Percentiles rank a stretch among this genome's conserved stretches.
These are phyloP conservation scores for Porodaedalea pini DNA, from an alignment of 1,284 basidiomycete species.

Conservation along the genomic window DNA sequence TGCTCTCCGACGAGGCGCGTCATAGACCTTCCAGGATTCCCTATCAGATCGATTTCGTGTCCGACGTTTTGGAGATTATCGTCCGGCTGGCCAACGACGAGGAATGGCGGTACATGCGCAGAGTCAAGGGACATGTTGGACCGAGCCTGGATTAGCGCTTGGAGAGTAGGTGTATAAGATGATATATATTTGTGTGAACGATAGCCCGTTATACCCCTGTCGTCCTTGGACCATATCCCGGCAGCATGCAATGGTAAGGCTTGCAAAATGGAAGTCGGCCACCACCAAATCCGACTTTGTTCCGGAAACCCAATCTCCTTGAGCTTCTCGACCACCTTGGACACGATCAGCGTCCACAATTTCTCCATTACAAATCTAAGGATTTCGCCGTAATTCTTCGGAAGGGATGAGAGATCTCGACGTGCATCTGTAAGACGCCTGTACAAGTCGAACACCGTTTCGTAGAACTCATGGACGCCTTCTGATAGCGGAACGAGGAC, in stretches of 20 bases:
- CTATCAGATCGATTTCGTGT: conserved; percentile 25
- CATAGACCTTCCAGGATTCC: conserved; percentile 33
- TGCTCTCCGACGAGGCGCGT: neutral
- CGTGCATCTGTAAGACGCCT: too few relatives aligned
- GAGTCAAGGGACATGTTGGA: conserved; percentile 13
- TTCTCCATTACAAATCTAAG: conserved; percentile 26
- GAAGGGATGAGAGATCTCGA: too few relatives aligned
- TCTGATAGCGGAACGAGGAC: too few relatives aligned
- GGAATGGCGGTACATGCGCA: conserved; percentile 12
- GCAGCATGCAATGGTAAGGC: too few relatives aligned
- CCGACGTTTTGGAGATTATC: conserved; percentile 20
- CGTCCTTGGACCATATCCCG: too few relatives aligned
- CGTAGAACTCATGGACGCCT: too few relatives aligned
- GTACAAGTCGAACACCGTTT: too few relatives aligned
- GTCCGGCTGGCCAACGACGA: conserved; percentile 30
- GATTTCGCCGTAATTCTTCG: conserved; percentile 21
- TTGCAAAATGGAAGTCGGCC: conserved; percentile 34
- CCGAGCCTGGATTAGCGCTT: conserved; percentile 28
- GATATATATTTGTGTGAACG: conserved; percentile 32
- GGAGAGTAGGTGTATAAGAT: too few relatives aligned
- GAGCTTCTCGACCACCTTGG: conserved; percentile 30
- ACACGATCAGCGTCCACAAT: conserved; percentile 34
- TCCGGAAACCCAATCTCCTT: conserved; percentile 10
- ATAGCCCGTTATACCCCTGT: conserved; percentile 27
- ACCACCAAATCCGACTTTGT: conserved; percentile 43